Evolutionary conservation across 2,329 filamentous ascomycete genomes (phyloP).

Genomic region (Hymenotorrendiella dingleyae): DNA sequence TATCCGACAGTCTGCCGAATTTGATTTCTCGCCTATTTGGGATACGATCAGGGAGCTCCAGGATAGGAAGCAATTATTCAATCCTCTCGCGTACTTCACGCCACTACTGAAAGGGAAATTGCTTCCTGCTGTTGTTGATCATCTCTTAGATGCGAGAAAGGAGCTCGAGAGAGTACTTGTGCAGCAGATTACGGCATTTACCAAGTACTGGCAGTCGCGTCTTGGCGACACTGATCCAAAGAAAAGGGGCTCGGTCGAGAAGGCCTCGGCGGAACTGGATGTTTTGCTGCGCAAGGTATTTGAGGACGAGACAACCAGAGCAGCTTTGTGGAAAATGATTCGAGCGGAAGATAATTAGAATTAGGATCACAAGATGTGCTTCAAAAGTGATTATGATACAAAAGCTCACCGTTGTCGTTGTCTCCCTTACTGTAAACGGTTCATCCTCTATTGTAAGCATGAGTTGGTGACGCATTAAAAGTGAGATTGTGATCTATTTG

Average conservation of each 20-base stretch:
- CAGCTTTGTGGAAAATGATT: conserved; percentile 30
- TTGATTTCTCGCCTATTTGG: conserved; percentile 61
- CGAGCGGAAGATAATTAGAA: conserved; percentile 19
- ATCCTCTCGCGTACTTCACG: conserved; percentile 36
- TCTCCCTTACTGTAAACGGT: neutral
- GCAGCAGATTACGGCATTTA: conserved; percentile 58
- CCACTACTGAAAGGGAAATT: conserved; percentile 38
- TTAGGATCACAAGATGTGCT: too few relatives aligned
- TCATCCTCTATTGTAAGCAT: too few relatives aligned
- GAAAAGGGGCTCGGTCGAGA: conserved; percentile 41
- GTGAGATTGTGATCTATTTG: too few relatives aligned
- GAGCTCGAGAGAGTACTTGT: conserved; percentile 58
- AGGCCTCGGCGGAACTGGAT: conserved; percentile 52
- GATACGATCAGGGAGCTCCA: conserved; percentile 49
- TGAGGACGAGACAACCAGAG: conserved; percentile 29
- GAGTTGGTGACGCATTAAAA: too few relatives aligned
- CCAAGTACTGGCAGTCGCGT: conserved; percentile 49
- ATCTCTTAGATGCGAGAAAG: conserved; percentile 52
- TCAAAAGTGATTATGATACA: too few relatives aligned
- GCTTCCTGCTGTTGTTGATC: conserved; percentile 34
- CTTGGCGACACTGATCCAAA: conserved; percentile 39
- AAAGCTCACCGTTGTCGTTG: too few relatives aligned
- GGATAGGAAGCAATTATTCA: conserved; percentile 45
- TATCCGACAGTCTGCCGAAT: conserved; percentile 45
- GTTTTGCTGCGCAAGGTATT: conserved; percentile 52